These are phyloP conservation scores for Termitomyces heimii DNA, from an alignment of 768 basidiomycete species.

Conservation along the genomic window DNA sequence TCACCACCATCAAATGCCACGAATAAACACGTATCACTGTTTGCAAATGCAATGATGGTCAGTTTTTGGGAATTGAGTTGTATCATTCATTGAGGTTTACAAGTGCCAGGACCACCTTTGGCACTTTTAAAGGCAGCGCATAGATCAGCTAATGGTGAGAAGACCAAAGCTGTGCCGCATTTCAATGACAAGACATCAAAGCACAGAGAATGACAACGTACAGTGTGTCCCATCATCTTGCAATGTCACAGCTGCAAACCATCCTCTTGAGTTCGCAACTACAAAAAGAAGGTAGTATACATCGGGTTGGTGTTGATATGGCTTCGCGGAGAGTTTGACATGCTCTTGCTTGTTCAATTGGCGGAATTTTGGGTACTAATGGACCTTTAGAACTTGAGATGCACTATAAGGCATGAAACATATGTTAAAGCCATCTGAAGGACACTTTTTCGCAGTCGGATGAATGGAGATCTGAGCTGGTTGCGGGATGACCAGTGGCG, in stretches of 20 bases:
- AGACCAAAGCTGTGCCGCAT: slow-evolving; percentile 40
- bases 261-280: slow-evolving; percentile 54
- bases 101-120: slow-evolving; percentile 32
- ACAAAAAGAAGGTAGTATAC: too few relatives aligned
- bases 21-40: slow-evolving; percentile 53
- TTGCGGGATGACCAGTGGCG: too few relatives aligned
- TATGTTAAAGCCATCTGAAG: too few relatives aligned
- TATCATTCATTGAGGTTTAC: slow-evolving; percentile 46
- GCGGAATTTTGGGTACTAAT: too few relatives aligned
- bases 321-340: too few relatives aligned
- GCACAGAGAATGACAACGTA: slow-evolving; percentile 16
- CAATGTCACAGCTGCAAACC: slow-evolving; percentile 59
- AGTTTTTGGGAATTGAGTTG: slow-evolving; percentile 37
- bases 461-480: too few relatives aligned
- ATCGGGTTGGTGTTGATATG: too few relatives aligned
- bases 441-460: too few relatives aligned
- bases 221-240: slow-evolving; percentile 31
- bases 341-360: too few relatives aligned
- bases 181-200: background rate
- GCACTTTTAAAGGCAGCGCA: slow-evolving; percentile 43
- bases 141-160: slow-evolving; percentile 56
- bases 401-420: too few relatives aligned
- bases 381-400: too few relatives aligned
- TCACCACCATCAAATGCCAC: slow-evolving; percentile 56
- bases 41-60: slow-evolving; percentile 49